Conservation (phyloP, 257 asterid species). For the Anisodus tanguticus region DNA sequence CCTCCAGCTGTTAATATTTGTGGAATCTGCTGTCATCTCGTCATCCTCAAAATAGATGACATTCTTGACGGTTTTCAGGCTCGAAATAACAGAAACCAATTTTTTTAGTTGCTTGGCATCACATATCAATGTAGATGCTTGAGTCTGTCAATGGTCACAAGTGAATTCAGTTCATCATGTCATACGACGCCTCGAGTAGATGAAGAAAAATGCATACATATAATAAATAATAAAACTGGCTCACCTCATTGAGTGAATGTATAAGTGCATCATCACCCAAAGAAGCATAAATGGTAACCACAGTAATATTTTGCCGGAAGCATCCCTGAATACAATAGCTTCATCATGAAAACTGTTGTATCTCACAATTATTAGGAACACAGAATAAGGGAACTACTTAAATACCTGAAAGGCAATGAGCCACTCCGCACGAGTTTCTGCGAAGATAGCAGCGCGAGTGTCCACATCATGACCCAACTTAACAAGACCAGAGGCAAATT, state of each 20-base stretch:
- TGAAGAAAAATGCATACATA: not conserved
- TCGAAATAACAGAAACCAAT: conserved; percentile 64
- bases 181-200: not conserved
- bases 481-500: conserved; percentile 88
- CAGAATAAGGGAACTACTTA: not conserved
- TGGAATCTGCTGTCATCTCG: conserved; percentile 50
- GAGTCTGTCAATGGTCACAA: conserved; percentile 62
- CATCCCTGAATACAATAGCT: conserved; percentile 64
- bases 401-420: conserved; percentile 76
- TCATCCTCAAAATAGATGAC: conserved; percentile 73
- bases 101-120: conserved; percentile 79
- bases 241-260: conserved; percentile 87
- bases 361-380: conserved; percentile 30
- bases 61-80: conserved; percentile 60
- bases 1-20: conserved; percentile 53
- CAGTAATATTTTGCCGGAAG: conserved; percentile 82
- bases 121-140: conserved; percentile 80
- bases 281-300: conserved; percentile 72
- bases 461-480: conserved; percentile 77
- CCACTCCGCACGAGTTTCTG: conserved; percentile 92
- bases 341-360: conserved; percentile 20
- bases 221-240: conserved; percentile 21
- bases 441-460: conserved; percentile 81
- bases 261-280: conserved; percentile 49
- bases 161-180: not conserved